Conservation (phyloP, 2,329 filamentous ascomycete species). For the Aspergillus sp. region DNA sequence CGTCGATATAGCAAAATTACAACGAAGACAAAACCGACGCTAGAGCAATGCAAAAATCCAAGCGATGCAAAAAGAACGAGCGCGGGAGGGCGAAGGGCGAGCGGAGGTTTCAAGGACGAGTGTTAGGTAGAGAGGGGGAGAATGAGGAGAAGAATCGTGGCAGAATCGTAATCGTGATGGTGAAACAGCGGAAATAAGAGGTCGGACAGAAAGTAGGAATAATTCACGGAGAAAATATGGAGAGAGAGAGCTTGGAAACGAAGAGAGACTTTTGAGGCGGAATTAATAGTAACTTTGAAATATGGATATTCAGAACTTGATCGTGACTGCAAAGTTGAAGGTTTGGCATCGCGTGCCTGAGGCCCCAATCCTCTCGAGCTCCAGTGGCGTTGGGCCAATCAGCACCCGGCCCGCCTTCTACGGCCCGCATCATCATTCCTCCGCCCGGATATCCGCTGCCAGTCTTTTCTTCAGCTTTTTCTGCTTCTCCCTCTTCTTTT, state of each 20-base stretch:
- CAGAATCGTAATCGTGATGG: slow-evolving; percentile 28
- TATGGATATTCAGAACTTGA: slow-evolving; percentile 2
- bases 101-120: slow-evolving; percentile 10
- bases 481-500: slow-evolving; percentile 16
- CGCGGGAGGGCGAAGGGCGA: neutral
- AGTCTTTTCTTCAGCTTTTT: slow-evolving; percentile 19
- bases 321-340: slow-evolving; percentile 8
- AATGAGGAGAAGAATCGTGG: slow-evolving; percentile 11
- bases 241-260: neutral
- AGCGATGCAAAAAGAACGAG: slow-evolving; percentile 11
- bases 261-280: slow-evolving; percentile 4
- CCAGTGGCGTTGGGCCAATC: slow-evolving; percentile 26
- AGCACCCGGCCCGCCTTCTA: slow-evolving; percentile 19
- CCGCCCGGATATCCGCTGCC: slow-evolving; percentile 15
- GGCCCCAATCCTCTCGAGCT: slow-evolving; percentile 11
- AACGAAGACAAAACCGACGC: slow-evolving; percentile 9
- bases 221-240: slow-evolving; percentile 1
- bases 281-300: slow-evolving; percentile 6
- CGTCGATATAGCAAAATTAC: slow-evolving; percentile 12
- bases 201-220: slow-evolving; percentile 29
- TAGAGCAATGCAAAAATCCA: slow-evolving; percentile 10
- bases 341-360: slow-evolving; percentile 8
- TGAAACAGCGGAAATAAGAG: slow-evolving; percentile 13
- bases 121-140: slow-evolving; percentile 7
- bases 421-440: slow-evolving; percentile 35